Conservation (phyloP, 371 early-diverging fungal genomes). For the Mortierella sp. region DNA sequence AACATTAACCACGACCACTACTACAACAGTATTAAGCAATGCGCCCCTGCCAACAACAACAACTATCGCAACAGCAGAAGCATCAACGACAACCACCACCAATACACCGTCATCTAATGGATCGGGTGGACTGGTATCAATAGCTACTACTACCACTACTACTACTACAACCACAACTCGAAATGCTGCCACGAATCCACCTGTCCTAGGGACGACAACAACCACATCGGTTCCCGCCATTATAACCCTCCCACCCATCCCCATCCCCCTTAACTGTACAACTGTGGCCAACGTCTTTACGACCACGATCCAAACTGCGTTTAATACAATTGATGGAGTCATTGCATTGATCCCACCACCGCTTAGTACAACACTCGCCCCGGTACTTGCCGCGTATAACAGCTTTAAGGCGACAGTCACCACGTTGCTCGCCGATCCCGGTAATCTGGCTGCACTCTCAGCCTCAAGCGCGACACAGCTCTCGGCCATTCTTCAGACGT, state of each 20-base stretch:
- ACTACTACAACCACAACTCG: neutral
- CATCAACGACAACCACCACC: neutral
- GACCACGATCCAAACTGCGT: neutral
- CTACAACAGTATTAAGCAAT: neutral
- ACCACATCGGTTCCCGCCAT: neutral
- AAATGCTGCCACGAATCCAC: no score
- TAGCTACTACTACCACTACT: neutral
- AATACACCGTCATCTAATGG: neutral
- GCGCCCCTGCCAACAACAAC: neutral
- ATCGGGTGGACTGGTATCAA: neutral
- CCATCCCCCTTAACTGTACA: neutral
- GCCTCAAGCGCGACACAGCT: neutral
- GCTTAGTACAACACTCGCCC: neutral
- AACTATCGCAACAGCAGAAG: neutral
- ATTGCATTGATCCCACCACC: neutral
- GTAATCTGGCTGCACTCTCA: neutral
- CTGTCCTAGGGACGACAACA: neutral
- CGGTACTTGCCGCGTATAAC: neutral
- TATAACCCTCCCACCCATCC: neutral
- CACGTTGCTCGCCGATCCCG: slow-evolving; percentile 1
- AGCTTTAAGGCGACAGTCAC: neutral
- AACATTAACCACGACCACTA: neutral
- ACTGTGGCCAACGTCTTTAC: neutral
- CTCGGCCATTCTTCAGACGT: neutral
- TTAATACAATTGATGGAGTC: neutral